phyloP scores from a whole-genome alignment of 2,329 filamentous ascomycete species.

The Monilinia fructigena region DNA sequence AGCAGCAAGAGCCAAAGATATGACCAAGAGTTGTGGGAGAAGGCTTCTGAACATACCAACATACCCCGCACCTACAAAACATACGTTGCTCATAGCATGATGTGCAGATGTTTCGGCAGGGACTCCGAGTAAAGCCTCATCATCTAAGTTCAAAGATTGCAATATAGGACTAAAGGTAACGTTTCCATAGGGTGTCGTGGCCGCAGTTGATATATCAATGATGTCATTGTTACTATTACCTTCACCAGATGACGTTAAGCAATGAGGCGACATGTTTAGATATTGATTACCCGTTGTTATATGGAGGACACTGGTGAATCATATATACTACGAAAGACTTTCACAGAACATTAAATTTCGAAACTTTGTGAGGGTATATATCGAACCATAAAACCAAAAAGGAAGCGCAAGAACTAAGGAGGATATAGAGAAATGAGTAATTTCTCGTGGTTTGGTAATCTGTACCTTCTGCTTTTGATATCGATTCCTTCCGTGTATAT shows the following conservation, averaged over 20 bases:
- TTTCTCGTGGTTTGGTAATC: too few species aligned
- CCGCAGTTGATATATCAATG: slow-evolving; percentile 44
- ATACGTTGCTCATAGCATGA: slow-evolving; percentile 55
- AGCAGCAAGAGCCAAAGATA: background rate
- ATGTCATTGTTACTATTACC: slow-evolving; percentile 37
- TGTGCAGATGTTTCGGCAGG: slow-evolving; percentile 8
- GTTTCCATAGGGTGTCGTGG: slow-evolving; percentile 48
- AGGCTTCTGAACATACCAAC: slow-evolving; percentile 56
- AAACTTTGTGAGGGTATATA: background rate
- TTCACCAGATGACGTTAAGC: slow-evolving; percentile 33
- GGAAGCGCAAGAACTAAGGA: background rate
- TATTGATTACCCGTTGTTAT: background rate
- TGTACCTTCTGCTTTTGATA: too few species aligned
- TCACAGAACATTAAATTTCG: background rate
- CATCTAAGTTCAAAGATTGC: slow-evolving; percentile 36
- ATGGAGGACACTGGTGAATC: background rate
- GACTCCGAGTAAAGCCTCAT: slow-evolving; percentile 28
- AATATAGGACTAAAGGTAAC: slow-evolving; percentile 46
- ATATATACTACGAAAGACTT: background rate
- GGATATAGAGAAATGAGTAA: background rate
- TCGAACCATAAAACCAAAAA: too few species aligned
- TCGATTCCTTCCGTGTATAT: too few species aligned
- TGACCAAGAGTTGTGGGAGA: background rate
- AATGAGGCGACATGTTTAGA: slow-evolving; percentile 29
- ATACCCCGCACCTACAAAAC: slow-evolving; percentile 74